These are phyloP conservation scores for Peribolospora baueri DNA, from an alignment of 768 basidiomycete genomes.

Conservation along the genomic window DNA sequence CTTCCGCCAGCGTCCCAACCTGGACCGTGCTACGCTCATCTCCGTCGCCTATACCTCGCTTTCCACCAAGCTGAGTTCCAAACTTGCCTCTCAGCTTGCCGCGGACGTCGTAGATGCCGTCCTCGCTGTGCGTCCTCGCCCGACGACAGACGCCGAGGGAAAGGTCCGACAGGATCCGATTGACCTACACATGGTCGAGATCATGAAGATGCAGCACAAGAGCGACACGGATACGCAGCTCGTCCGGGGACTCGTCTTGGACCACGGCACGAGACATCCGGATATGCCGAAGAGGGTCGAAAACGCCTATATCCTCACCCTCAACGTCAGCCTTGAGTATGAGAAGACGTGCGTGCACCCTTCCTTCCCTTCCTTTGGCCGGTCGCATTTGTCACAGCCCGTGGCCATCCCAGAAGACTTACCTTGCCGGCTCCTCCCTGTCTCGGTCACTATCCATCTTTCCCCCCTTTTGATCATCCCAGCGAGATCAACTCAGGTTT, in stretches of 20 bases:
- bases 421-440: background rate
- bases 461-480: constrained; percentile 6
- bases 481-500: constrained; percentile 99
- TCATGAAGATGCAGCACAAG: constrained; percentile 99
- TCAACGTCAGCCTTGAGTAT: constrained; percentile 95
- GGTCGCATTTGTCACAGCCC: background rate
- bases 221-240: constrained; percentile 93
- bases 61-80: constrained; percentile 64
- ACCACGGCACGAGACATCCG: constrained; percentile 90
- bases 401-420: background rate
- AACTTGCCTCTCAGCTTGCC: constrained; percentile 63
- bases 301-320: constrained; percentile 78
- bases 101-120: constrained; percentile 92
- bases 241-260: constrained; percentile 78
- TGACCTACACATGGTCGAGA: constrained; percentile 96
- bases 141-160: constrained; percentile 18
- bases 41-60: constrained; percentile 88
- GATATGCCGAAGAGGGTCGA: constrained; percentile 98
- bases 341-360: constrained; percentile 71
- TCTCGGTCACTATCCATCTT: constrained; percentile 2
- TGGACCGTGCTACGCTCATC: constrained; percentile 76
- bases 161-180: constrained; percentile 64
- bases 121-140: constrained; percentile 47
- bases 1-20: constrained; percentile 29
- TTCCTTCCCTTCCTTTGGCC: background rate